phyloP scores from a whole-genome alignment of 257 asterid genomes.

The Ligustrum vulgare region DNA sequence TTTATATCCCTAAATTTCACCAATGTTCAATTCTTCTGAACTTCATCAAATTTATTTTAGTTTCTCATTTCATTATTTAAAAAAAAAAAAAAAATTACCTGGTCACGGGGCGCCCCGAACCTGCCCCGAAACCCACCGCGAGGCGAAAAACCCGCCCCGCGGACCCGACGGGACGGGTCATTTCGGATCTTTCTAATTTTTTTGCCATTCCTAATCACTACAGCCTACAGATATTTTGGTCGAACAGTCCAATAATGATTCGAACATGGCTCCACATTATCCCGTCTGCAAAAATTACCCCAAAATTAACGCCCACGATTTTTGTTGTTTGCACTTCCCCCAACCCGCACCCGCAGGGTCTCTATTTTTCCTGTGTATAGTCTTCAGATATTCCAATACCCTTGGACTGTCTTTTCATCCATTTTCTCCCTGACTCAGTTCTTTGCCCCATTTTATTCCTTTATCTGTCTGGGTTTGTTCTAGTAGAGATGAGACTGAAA shows the following conservation, averaged over 20 bases:
- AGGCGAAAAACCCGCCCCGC: too few species aligned
- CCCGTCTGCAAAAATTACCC: neutral
- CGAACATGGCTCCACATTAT: neutral
- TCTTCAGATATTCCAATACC: constrained; percentile 4
- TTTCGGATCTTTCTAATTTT: too few species aligned
- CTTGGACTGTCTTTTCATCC: neutral
- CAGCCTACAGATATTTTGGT: neutral
- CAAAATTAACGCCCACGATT: neutral
- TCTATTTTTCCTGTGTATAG: neutral
- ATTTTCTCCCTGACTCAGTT: neutral
- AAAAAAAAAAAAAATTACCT: too few species aligned
- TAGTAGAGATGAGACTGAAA: constrained; percentile 57
- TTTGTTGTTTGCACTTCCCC: neutral
- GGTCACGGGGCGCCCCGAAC: too few species aligned
- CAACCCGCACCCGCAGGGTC: constrained; percentile 13
- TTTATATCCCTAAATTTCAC: too few species aligned
- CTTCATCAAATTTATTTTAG: too few species aligned
- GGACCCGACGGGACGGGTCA: too few species aligned
- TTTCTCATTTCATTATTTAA: too few species aligned
- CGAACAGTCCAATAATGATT: neutral
- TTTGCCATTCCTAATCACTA: too few species aligned
- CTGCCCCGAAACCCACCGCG: too few species aligned
- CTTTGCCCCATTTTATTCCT: neutral
- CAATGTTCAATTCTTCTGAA: too few species aligned
- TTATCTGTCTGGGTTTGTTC: constrained; percentile 11